Evolutionary conservation across 73 alveolate species (phyloP).

Genomic region (Paramecium sexaurelia): DNA sequence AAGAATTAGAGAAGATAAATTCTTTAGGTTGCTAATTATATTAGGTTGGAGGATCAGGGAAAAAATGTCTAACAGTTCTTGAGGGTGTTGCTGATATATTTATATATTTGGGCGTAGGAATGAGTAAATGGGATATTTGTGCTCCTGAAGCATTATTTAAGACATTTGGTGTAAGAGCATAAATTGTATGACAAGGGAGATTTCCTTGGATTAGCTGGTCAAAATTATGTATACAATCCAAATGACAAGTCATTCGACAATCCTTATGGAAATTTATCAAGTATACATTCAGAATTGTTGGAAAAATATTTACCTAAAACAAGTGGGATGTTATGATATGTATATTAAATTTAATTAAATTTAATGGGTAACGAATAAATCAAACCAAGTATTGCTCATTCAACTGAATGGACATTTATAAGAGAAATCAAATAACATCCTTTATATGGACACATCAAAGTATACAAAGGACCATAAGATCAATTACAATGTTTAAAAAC

Average conservation of each 20-base stretch:
- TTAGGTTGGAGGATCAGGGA: conserved; percentile 77
- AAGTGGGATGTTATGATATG: neutral
- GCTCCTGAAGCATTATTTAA: conserved; percentile 86
- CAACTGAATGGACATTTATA: neutral
- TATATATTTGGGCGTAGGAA: conserved; percentile 68
- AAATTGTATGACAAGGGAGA: neutral
- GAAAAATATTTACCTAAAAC: neutral
- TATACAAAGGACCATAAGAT: neutral
- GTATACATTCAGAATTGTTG: neutral
- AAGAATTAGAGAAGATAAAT: neutral
- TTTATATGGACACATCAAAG: conserved; percentile 17
- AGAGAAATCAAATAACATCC: conserved; percentile 13
- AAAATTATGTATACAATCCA: neutral
- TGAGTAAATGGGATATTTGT: conserved; percentile 83
- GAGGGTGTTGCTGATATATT: conserved; percentile 68
- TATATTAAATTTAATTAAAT: neutral
- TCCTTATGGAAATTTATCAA: neutral
- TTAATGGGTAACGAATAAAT: conserved; percentile 53
- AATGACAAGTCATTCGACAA: neutral
- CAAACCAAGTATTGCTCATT: conserved; percentile 30
- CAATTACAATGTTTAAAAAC: neutral
- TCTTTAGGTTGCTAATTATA: conserved; percentile 34
- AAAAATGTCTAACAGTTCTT: conserved; percentile 62
- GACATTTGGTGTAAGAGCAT: conserved; percentile 70
- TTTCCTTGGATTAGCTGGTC: conserved; percentile 32